Conservation (phyloP, 2,329 filamentous ascomycete species). For the Penicillium sclerotigenum region DNA sequence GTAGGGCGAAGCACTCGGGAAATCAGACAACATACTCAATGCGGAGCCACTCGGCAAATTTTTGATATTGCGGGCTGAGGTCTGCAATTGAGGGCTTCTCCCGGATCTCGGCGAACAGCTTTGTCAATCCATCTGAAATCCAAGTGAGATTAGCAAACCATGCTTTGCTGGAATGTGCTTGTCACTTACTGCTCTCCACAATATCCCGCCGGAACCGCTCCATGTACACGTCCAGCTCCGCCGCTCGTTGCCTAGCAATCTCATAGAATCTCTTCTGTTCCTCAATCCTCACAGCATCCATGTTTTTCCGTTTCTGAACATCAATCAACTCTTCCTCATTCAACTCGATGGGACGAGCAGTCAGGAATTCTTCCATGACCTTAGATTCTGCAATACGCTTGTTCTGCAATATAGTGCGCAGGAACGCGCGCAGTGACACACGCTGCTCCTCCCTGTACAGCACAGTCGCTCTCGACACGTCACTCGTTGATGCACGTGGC, state of each 20-base stretch:
- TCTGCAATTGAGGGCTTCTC: conserved; percentile 84
- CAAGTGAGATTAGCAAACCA: conserved; percentile 6
- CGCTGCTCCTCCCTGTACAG: conserved; percentile 86
- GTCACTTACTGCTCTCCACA: conserved; percentile 64
- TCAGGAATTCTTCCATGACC: conserved; percentile 81
- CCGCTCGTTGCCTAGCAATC: conserved; percentile 82
- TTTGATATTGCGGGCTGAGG: conserved; percentile 91
- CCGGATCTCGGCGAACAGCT: conserved; percentile 88
- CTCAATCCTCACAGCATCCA: conserved; percentile 84
- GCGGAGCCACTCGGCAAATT: conserved; percentile 95
- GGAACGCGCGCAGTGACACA: conserved; percentile 83
- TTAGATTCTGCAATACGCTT: conserved; percentile 77
- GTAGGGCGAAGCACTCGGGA: background rate
- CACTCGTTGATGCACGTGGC: conserved; percentile 38
- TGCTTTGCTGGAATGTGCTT: conserved; percentile 30
- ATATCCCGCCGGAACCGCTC: conserved; percentile 70
- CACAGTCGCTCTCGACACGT: conserved; percentile 49
- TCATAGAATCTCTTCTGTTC: conserved; percentile 96
- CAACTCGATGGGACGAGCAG: conserved; percentile 65
- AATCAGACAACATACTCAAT: conserved; percentile 63
- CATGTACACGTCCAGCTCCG: conserved; percentile 96
- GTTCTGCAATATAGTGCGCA: conserved; percentile 83
- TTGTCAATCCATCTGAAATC: conserved; percentile 72
- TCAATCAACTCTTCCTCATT: conserved; percentile 82
- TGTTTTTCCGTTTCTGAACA: conserved; percentile 71